A percentile compares a stretch with the other conserved stretches of the same genome.
Evolutionary conservation across 495 filamentous ascomycete species (phyloP).

Genomic region (Ascobolus immersus): DNA sequence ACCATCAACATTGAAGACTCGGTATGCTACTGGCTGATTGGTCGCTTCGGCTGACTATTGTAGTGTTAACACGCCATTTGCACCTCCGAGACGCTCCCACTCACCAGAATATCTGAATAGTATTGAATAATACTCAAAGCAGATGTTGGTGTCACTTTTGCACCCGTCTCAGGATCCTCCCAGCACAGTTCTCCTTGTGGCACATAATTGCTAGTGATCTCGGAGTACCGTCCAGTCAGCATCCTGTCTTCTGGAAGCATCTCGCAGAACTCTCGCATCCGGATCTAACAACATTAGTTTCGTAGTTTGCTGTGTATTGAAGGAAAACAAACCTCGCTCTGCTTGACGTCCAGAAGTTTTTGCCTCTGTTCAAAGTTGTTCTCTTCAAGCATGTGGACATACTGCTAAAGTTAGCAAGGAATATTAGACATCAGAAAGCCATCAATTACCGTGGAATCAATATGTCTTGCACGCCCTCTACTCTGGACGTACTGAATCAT

Average conservation of each 20-base stretch:
- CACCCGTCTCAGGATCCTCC: conserved; percentile 42
- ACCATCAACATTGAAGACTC: no score
- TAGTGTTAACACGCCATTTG: no score
- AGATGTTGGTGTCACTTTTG: conserved; percentile 35
- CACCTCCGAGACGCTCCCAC: no score
- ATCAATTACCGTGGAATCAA: conserved; percentile 29
- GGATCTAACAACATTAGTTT: conserved; percentile 10
- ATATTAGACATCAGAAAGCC: neutral
- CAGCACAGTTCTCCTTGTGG: conserved; percentile 23
- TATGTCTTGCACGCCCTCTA: conserved; percentile 59
- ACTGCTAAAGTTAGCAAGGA: conserved; percentile 19
- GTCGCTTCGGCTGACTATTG: no score
- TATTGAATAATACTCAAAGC: conserved; percentile 17
- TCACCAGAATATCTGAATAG: conserved; percentile 32
- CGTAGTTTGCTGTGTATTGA: neutral
- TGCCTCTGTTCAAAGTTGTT: conserved; percentile 33
- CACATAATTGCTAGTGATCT: neutral
- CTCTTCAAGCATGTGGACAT: conserved; percentile 57
- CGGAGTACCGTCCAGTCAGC: conserved; percentile 30
- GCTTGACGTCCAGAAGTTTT: conserved; percentile 30
- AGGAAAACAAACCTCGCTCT: conserved; percentile 25
- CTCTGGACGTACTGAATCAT: conserved; percentile 94
- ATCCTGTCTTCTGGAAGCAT: conserved; percentile 50
- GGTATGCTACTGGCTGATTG: no score
- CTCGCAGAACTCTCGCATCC: conserved; percentile 50